These are phyloP conservation scores for Pluteus cervinus DNA, from an alignment of 768 basidiomycete genomes.

Conservation along the genomic window DNA sequence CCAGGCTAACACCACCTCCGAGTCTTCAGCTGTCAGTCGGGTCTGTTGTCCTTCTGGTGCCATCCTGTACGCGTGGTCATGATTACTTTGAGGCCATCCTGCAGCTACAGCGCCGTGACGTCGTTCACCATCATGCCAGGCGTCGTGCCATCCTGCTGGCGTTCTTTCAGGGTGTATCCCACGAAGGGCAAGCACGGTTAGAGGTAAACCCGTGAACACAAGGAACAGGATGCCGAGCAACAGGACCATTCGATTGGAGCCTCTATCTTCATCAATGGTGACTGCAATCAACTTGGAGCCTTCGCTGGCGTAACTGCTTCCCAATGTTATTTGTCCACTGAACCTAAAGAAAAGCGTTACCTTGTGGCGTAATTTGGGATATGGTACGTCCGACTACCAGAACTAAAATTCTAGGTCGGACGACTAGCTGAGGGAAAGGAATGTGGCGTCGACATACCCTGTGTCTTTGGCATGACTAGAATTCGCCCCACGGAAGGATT, in stretches of 20 bases:
- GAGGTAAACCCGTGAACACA: no score
- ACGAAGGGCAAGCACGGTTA: no score
- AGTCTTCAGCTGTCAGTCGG: no score
- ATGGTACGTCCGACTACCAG: constrained; percentile 33
- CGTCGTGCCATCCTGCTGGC: no score
- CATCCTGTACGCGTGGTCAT: no score
- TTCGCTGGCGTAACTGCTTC: constrained; percentile 30
- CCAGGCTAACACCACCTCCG: no score
- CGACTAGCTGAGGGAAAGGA: background rate
- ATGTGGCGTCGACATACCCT: constrained; percentile 21
- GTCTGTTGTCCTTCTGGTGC: no score
- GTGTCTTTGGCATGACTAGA: constrained; percentile 33
- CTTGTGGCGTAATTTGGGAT: constrained; percentile 35
- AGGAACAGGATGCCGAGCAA: background rate
- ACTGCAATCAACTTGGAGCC: constrained; percentile 29
- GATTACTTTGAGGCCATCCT: no score
- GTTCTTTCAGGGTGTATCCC: no score
- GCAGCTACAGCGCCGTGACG: no score
- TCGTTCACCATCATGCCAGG: no score
- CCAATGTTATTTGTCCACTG: constrained; percentile 7
- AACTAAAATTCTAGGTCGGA: constrained; percentile 11
- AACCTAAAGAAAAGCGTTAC: constrained; percentile 11
- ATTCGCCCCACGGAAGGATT: constrained; percentile 33
- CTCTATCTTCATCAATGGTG: constrained; percentile 27
- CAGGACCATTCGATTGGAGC: constrained; percentile 4